Conservation (phyloP, 257 asterid genomes). For the Solanum commersonii region DNA sequence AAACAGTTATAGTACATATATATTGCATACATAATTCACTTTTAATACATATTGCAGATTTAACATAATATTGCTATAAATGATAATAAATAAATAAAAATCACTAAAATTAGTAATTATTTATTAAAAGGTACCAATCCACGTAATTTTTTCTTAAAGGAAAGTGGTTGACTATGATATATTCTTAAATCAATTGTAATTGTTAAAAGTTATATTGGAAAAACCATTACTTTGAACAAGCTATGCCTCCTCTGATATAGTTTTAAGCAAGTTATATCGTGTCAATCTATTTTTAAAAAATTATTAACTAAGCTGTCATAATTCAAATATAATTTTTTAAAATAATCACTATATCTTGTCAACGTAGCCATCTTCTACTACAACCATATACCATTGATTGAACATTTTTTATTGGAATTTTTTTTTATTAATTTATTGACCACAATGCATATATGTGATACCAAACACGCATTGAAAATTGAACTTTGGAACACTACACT, state of each 20-base stretch:
- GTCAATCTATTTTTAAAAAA: background rate
- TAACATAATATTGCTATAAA: too few relatives aligned
- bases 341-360: background rate
- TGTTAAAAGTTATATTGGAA: background rate
- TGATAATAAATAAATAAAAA: too few relatives aligned
- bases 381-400: background rate
- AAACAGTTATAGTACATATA: too few relatives aligned
- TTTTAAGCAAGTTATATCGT: background rate
- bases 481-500: background rate
- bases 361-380: background rate
- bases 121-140: too few relatives aligned
- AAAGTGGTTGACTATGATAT: background rate
- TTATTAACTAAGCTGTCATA: background rate
- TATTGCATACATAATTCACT: too few relatives aligned
- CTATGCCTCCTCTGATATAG: background rate
- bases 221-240: background rate
- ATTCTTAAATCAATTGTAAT: background rate
- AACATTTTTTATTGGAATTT: background rate
- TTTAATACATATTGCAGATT: too few relatives aligned
- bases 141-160: too few relatives aligned
- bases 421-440: background rate
- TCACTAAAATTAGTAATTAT: too few relatives aligned
- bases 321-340: background rate
- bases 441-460: background rate
- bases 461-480: background rate